Base-by-base conservation (phyloP, 352 stramenopile genomes). In the Blastocystis sp. region DNA sequence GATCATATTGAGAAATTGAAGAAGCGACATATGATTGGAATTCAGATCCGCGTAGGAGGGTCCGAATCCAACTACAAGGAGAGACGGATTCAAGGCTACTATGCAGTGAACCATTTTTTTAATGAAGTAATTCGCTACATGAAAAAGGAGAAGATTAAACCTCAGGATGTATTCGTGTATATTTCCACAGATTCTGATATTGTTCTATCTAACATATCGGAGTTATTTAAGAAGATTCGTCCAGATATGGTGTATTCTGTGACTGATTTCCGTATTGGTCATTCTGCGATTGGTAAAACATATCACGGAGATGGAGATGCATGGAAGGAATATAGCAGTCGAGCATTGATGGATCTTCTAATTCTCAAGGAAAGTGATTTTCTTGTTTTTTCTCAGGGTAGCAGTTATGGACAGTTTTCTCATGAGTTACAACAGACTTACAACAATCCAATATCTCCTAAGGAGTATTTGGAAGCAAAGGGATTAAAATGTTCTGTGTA, bases 291-390 rank as follows among this genome's bases (percentile, higher is more conserved):
- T 12, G 43, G 14, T 9, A 83, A 83, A 49, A 35, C 51, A n/a
- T 16, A 19, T 29, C 4, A 1, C 2, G 32, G 51, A 35, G 6
- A 43, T 19, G 71, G 71, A 39, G 35, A 46, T 12, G n/a, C 11
- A 1, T 83, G 71, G 71, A 42, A 24, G n/a, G 27, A 16, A 27
- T 83, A 56, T 65, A 63, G 16, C 11, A 65, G 66, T 21, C 71
- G 71, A 24, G 71, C 71, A 27, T 27, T 83, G 24, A 46, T 67
- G 32, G 71, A 83, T 39, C 29, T 83, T 19, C 21, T 83, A 2
- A 51, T 83, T n/a, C 51, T 83, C 9, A 83, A 83, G 49, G 71
- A 83, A 2, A 83, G 71, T 37, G 71, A 83, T 43, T 83, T 54
- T 43, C 52, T 83, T 27, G 58, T 83, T 3, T 83, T 49, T 42